Conservation (phyloP, 305 asterid genomes). For the Euphrasia arctica region DNA sequence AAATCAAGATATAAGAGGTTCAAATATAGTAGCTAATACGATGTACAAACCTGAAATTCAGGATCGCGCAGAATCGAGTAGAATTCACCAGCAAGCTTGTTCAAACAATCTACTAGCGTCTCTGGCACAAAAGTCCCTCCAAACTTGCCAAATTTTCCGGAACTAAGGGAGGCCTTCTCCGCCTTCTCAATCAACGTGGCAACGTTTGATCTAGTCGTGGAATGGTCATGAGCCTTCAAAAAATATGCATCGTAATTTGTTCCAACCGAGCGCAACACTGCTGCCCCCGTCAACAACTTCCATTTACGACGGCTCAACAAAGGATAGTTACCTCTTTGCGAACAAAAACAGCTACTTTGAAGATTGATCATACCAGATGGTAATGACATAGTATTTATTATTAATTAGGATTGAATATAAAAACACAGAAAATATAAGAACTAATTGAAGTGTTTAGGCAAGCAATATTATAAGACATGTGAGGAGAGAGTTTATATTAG, state of each 20-base stretch:
- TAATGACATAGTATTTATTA: no score
- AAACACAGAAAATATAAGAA: no score
- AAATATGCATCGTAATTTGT: neutral
- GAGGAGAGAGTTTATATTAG: no score
- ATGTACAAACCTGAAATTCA: constrained; percentile 50
- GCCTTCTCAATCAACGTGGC: constrained; percentile 26
- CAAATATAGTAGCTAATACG: no score
- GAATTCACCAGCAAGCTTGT: constrained; percentile 56
- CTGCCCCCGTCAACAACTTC: neutral
- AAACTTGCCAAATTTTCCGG: constrained; percentile 64
- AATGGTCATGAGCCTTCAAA: neutral
- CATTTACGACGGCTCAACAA: no score
- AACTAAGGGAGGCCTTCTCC: constrained; percentile 23
- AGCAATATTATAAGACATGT: no score
- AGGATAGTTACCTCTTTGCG: no score
- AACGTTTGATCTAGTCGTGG: constrained; percentile 15
- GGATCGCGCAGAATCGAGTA: constrained; percentile 41
- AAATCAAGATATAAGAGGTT: no score
- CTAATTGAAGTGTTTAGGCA: no score
- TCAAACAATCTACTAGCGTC: constrained; percentile 51
- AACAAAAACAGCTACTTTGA: no score
- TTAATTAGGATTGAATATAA: no score
- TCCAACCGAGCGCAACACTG: constrained; percentile 5
- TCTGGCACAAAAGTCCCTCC: constrained; percentile 85
- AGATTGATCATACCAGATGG: no score